Percentiles rank a stretch among this genome's conserved stretches.
Evolutionary conservation across 2,329 filamentous ascomycete species (phyloP).

Genomic region (Eutypa lata): DNA sequence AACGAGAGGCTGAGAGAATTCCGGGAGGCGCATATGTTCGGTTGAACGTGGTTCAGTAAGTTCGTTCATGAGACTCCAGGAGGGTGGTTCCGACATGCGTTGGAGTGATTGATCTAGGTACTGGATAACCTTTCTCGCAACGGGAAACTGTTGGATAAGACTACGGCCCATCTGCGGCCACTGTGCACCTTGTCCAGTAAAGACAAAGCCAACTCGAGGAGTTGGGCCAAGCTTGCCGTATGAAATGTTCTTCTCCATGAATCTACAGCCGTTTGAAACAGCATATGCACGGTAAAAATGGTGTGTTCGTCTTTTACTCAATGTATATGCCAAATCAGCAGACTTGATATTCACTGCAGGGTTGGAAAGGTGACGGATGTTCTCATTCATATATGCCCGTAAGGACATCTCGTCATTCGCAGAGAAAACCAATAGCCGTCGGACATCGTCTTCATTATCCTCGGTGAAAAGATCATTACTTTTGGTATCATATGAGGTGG

Average conservation of each 20-base stretch:
- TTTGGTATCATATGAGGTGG: constrained; percentile 4
- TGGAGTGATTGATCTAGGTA: constrained; percentile 15
- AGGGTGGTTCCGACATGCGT: constrained; percentile 5
- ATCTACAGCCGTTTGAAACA: background rate
- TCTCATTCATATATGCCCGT: background rate
- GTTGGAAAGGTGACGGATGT: background rate
- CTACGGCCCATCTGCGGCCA: constrained; percentile 21
- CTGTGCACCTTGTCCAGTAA: constrained; percentile 23
- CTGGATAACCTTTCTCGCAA: constrained; percentile 4
- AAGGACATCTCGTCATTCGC: background rate
- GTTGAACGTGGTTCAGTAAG: constrained; percentile 11
- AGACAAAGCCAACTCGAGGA: constrained; percentile 10
- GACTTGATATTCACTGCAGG: background rate
- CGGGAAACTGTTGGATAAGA: constrained; percentile 7
- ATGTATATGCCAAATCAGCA: background rate
- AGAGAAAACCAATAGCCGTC: background rate
- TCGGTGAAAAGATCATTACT: constrained; percentile 1
- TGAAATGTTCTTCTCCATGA: background rate
- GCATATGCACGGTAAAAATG: background rate
- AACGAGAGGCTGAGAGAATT: constrained; percentile 17
- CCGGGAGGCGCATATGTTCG: constrained; percentile 13
- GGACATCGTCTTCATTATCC: too few relatives aligned
- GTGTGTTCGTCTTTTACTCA: background rate
- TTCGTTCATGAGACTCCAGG: constrained; percentile 19
- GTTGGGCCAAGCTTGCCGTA: too few relatives aligned